Conservation (phyloP, 2,329 filamentous ascomycete genomes). For the Beauveria scarabaeidicola region DNA sequence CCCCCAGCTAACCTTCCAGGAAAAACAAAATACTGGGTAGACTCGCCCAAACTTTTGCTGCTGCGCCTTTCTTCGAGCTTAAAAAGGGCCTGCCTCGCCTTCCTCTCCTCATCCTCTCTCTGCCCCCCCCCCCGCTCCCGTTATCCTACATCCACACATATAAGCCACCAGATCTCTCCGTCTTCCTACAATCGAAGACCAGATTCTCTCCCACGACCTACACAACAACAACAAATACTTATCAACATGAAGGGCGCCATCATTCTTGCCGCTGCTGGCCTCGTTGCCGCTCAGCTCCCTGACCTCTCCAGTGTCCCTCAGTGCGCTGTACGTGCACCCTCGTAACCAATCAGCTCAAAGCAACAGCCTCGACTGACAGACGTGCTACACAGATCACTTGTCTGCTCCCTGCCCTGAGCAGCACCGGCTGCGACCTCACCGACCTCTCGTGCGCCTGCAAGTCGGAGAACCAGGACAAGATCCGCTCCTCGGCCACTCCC, state of each 20-base stretch:
- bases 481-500: conserved; percentile 20
- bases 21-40: background rate
- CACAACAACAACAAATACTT: background rate
- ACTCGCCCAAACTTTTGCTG: background rate
- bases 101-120: background rate
- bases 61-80: background rate
- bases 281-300: conserved; percentile 28
- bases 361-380: background rate
- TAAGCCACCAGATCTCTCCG: background rate
- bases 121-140: background rate
- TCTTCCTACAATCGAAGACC: background rate
- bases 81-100: background rate
- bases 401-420: conserved; percentile 25
- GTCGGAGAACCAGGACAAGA: conserved; percentile 23
- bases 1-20: background rate
- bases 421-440: conserved; percentile 27
- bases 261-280: conserved; percentile 24
- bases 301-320: conserved; percentile 26
- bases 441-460: conserved; percentile 33
- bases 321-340: conserved; percentile 31
- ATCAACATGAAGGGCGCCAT: conserved; percentile 34
- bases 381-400: conserved; percentile 22
- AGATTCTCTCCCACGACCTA: background rate
- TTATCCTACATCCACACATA: conserved; percentile 1
- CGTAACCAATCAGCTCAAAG: background rate